Base-by-base conservation (phyloP, 257 asterid species). In the Solanum appendiculatum region DNA sequence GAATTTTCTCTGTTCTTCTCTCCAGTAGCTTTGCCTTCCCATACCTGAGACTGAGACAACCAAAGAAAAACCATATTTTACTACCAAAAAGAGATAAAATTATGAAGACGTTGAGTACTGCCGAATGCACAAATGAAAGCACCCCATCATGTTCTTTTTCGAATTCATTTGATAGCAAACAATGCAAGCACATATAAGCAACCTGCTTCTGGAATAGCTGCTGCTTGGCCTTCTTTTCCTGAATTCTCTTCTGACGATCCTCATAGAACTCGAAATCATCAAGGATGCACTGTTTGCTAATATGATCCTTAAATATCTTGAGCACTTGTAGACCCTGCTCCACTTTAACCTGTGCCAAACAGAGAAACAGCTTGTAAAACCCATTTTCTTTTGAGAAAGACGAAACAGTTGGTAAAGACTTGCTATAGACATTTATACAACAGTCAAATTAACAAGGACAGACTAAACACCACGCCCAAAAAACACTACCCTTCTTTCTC, bases 241-340 rank as follows among this genome's bases (percentile, higher is more conserved):
- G 93, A 73, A 92, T 93, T 88, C 90, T 92, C 68, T 91, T 94
- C 90, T 94, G 93, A n/a, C 98, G 93, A 63, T 92, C 96, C 90
- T 93, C 96, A 6, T 94, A 94, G 90, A 94, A 94, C 23, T 93
- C 95, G 25, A 94, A 94, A 83, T 94, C 98, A 84, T 94, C 98
- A n/a, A 94, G 87, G 42, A 94, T 92, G 56, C 94, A 93, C 63
- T 92, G 95, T 68, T 91, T 94, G 46, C 91, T 91, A 6, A 89
- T 36, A 82, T 94, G 93, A 72, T 91, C 93, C 87, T 94, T 93
- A 86, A 93, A 94, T 77, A 94, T 91, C 85, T 91, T 94, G 29
- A 94, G 92, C 87, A 94, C 80, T 89, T 92, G 89, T 63, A 93
- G 91, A 9, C 98, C 97, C 86, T 93, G 97, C 86, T 93, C 95